These are phyloP conservation scores for Aspergillus pseudonomiae DNA, from an alignment of 2,329 filamentous ascomycete genomes.

Conservation along the genomic window DNA sequence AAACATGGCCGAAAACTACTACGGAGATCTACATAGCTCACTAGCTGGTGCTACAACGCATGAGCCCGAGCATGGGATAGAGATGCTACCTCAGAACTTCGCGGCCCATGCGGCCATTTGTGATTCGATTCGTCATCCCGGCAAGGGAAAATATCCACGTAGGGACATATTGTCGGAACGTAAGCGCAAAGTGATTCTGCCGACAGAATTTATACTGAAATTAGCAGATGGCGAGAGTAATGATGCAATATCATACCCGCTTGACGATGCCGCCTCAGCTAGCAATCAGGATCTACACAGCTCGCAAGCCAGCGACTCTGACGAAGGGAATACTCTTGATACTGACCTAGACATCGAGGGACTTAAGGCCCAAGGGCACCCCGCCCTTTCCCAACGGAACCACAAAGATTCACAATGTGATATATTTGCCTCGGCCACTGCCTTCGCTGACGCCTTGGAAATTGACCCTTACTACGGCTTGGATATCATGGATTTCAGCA, in stretches of 20 bases:
- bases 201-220: no score
- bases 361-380: not conserved
- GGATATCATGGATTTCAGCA: conserved; percentile 82
- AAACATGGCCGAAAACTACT: conserved; percentile 40
- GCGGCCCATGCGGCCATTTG: not conserved
- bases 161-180: not conserved
- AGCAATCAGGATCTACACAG: not conserved
- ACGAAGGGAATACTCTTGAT: conserved; percentile 2
- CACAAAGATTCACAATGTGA: conserved; percentile 7
- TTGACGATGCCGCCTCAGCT: not conserved
- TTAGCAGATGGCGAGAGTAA: not conserved
- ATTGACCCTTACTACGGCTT: conserved; percentile 68
- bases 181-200: not conserved
- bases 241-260: not conserved
- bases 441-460: conserved; percentile 62
- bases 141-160: not conserved
- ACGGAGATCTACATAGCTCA: conserved; percentile 2
- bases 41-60: not conserved
- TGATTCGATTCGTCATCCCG: not conserved
- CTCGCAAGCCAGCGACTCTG: conserved; percentile 4
- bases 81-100: not conserved
- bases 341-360: not conserved
- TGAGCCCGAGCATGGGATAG: not conserved
- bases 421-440: conserved; percentile 57
- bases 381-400: not conserved